Base-by-base conservation (phyloP, 2,329 filamentous ascomycete genomes). In the Aspergillus oerlinghausenensis region DNA sequence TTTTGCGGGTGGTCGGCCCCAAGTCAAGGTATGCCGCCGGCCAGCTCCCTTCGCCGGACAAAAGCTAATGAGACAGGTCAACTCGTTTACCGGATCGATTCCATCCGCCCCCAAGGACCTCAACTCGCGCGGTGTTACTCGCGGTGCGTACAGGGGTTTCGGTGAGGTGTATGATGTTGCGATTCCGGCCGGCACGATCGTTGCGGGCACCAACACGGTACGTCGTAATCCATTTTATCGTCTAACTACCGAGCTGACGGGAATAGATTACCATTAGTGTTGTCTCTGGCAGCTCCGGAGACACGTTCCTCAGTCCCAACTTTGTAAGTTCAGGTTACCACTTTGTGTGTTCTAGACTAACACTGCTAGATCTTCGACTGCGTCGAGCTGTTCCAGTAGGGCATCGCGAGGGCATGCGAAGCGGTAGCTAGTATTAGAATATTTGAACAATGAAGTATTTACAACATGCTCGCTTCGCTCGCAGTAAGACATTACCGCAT, bases 131-230 rank as follows among this genome's bases (percentile, higher is more conserved):
- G 86, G 86, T 11, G 79, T 88, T 1, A 88, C 86, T 0, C 77
- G 86, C 11, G 86, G 86, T 10, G 84, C 84, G 0, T 88, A 88
- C 65, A 76, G 84, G 7, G 86, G 86, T 0, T 75, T 78, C 53
- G 85, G 85, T 4, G 85, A 89, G 63, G 79, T 87, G 5, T 88
- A 88, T 64, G 79, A 85, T 57, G 80, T 84, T 49, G 73, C 71
- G n/a, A 80, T 88, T 49, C 83, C 85, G 0, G 73, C 80, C 1
- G 84, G 84, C 0, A 84, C 77, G 2, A 76, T 89, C 49, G 77
- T 82, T 7, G 73, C 75, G n/a, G 86, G 85, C 0, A 72, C 72
- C 7, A 89, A 88, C 65, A 87, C 83, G n/a, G 68, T 70, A 56
- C 21, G 65, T 42, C 1, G 2, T 10, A 21, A n/a, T 17, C 1